A percentile compares a stretch with the other conserved stretches of the same genome.
Conservation (phyloP, 2,329 filamentous ascomycete genomes). For the Hypoxylon sp. region DNA sequence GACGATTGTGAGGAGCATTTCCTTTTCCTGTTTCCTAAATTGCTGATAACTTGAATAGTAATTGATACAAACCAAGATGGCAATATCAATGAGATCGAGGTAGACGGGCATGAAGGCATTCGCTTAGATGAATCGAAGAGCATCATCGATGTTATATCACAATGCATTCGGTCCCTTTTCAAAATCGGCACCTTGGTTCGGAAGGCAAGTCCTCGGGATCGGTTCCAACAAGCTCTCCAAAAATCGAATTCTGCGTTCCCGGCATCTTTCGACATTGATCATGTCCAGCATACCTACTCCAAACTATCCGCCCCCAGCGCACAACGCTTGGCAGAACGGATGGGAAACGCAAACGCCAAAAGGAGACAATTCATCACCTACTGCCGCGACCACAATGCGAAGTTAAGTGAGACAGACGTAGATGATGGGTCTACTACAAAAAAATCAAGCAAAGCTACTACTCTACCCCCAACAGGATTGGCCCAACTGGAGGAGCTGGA, state of each 20-base stretch:
- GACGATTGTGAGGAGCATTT: slow-evolving; percentile 5
- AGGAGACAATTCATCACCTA: slow-evolving; percentile 8
- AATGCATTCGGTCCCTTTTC: slow-evolving; percentile 3
- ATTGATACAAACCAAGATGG: neutral
- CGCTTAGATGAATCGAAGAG: neutral
- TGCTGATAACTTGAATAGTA: neutral
- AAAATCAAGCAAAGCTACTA: slow-evolving; percentile 3
- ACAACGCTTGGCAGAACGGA: neutral
- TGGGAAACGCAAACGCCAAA: slow-evolving; percentile 4
- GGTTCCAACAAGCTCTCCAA: slow-evolving; percentile 4
- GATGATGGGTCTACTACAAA: neutral
- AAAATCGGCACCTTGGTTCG: slow-evolving; percentile 1
- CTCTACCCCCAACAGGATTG: neutral
- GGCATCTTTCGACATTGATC: neutral
- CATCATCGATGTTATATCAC: slow-evolving; percentile 1
- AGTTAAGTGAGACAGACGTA: neutral
- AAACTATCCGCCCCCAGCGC: neutral
- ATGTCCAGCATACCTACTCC: slow-evolving; percentile 1
- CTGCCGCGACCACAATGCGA: slow-evolving; percentile 1
- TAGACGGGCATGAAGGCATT: too few species aligned
- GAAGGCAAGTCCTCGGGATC: neutral
- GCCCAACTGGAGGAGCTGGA: slow-evolving; percentile 2
- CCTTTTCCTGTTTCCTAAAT: neutral
- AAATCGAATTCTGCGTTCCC: neutral
- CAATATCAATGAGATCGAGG: too few species aligned